A percentile compares a stretch with the other conserved stretches of the same genome.
Evolutionary conservation across 202 grass and related monocot species (phyloP).

Genomic region (Cymbopogon flexuosus): DNA sequence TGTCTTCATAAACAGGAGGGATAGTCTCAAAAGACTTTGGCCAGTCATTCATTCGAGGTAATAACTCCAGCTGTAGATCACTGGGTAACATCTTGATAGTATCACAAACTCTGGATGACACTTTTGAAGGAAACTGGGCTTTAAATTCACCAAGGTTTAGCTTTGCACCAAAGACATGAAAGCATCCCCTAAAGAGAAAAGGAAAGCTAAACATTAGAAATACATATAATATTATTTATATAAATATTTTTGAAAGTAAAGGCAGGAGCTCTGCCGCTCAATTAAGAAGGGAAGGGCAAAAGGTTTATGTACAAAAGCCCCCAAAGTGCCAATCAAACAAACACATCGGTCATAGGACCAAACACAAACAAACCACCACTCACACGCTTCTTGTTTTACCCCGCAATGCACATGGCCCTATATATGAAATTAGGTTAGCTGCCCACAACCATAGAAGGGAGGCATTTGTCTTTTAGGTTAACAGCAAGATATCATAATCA

Average conservation of each 20-base stretch:
- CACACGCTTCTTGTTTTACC: no score
- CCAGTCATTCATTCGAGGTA: conserved; percentile 43
- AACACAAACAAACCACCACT: no score
- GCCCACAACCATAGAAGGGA: background rate
- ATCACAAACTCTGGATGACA: conserved; percentile 32
- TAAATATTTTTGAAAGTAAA: no score
- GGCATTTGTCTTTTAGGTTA: background rate
- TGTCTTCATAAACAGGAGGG: conserved; percentile 36
- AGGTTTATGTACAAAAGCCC: no score
- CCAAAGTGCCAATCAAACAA: no score
- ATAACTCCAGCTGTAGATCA: conserved; percentile 42
- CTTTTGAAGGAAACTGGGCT: conserved; percentile 45
- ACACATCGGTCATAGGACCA: no score
- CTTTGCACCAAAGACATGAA: conserved; percentile 28
- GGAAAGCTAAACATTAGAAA: background rate
- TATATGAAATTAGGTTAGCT: background rate
- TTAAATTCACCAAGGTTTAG: conserved; percentile 34
- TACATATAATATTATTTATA: background rate
- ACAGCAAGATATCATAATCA: background rate
- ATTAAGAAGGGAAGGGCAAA: no score
- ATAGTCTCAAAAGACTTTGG: conserved; percentile 32
- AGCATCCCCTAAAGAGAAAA: conserved; percentile 41
- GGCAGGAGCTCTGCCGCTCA: no score
- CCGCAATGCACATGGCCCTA: background rate
- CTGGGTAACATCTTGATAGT: conserved; percentile 20